Evolutionary conservation across 805 yeast species (phyloP), one percentile per base, ranked within the genome.

Genomic region (Yamadazyma endophytica): DNA sequence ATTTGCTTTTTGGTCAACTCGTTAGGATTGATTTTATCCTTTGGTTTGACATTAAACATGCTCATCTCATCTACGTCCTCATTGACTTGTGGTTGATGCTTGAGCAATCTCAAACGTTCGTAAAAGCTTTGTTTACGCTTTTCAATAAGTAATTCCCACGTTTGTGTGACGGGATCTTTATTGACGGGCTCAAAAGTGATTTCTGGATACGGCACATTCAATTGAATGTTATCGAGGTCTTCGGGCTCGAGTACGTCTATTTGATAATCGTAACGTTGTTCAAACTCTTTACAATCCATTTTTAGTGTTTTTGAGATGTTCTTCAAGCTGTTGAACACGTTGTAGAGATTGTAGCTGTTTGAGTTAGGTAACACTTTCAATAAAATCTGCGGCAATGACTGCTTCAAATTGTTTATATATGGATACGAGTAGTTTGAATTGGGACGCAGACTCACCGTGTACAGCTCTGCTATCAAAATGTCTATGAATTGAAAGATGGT

Each of bases 401-500:
- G 40, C 37, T 56, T 56, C 26, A 66, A 33, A 27, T 42, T 57
- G 16, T 49, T 52, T 12, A 66, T 51, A 35, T 64, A 66, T 6
- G 73, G 69, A 29, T 56, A 61, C 30, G 57, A 53, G 35, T 53
- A 60, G 20, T 42, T 36, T 16, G 42, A 35, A 36, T 57, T 59
- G 8, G 58, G 54, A 29, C 58, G 65, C 33, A 51, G 58, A 9
- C 65, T 58, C 9, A 52, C 47, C 21, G 47, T 42, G 21, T 52
- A 53, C 14, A 71, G 56, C 15, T 64, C 64, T 13, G 56, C 43
- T 2, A 76, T 61, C 21, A 84, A 53, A n/a, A 76, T 70, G 38
- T 84, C 90, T 4, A 86, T 50, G 44, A 84, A 79, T 49, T 77
- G 84, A 36, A 85, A 68, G 6, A 84, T 68, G 40, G 80, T 83